Evolutionary conservation across 2,329 filamentous ascomycete genomes (phyloP), one percentile per base, ranked within the genome.

Genomic region (Penicillium sp.): DNA sequence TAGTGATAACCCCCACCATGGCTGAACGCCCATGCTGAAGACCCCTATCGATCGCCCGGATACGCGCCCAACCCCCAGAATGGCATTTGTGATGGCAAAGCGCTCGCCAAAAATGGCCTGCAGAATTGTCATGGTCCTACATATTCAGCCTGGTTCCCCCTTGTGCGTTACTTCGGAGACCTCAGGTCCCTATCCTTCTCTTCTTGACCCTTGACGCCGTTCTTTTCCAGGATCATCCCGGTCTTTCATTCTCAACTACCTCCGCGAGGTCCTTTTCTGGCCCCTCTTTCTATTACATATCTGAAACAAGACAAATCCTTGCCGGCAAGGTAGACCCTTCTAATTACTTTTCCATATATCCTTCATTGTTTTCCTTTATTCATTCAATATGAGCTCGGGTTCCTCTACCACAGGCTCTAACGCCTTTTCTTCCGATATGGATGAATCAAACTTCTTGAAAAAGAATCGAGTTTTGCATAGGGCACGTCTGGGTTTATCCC

Each of bases 401-500:
- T 64, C 61, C 18, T 69, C 68, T 8, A 57, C 63, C n/a, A 48
- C 66, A 6, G 69, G 67, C 29, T 71, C 70, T 14, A 63, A 67
- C 49, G 63, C 67, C 43, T 67, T 63, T 49, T 70, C 73, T 8
- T 70, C 71, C n/a, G 67, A 74, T 47, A 64, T 68, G 48, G 67
- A 72, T 26, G 74, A 76, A 58, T 70, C 69, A 4, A 61, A 48
- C 11, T 77, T 75, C 44, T 67, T 76, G 14, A 61, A 66, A 41
- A 67, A 67, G 48, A 69, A 58, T 33, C 69, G 67, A 22, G 52
- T 61, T 29, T 63, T 78, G 9, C 70, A 73, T 31, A 69, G 65
- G 63, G 51, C 61, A 31, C 70, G 74, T 29, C 62, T 75, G 20
- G 65, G 56, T n/a, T 58, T 78, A 9, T 68, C 74, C 0, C 40